Percentiles rank a stretch among this genome's conserved stretches.
Conservation (phyloP, 192 early-diverging fungal genomes). For the Chytriomyces sp. region DNA sequence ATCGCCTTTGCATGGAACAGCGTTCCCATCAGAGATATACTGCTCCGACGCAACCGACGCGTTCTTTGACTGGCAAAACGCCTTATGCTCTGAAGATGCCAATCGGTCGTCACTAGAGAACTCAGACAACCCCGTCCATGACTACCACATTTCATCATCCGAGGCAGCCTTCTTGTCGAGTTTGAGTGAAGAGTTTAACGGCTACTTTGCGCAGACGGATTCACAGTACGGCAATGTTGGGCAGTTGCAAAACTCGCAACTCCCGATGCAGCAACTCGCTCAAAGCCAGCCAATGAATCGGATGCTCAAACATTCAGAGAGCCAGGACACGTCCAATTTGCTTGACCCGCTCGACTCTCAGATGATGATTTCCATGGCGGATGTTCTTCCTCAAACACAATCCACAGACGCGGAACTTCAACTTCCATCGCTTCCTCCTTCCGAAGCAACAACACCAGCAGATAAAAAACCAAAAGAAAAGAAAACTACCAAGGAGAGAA, state of each 20-base stretch:
- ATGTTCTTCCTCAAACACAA: constrained; percentile 18
- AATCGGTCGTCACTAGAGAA: not conserved
- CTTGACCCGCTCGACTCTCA: not conserved
- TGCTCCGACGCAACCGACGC: not conserved
- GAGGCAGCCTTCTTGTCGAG: not conserved
- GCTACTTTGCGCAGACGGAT: constrained; percentile 28
- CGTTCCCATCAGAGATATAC: not conserved
- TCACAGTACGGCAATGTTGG: not conserved
- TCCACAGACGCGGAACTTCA: not conserved
- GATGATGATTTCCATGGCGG: constrained; percentile 31
- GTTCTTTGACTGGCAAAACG: constrained; percentile 3
- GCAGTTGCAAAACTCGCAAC: not conserved
- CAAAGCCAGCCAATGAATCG: not conserved
- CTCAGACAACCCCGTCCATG: not conserved
- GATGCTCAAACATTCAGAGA: not conserved
- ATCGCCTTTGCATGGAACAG: not conserved
- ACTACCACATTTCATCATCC: not conserved
- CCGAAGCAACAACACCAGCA: not conserved
- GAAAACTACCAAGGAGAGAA: not conserved
- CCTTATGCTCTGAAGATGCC: not conserved
- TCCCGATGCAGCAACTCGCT: not conserved
- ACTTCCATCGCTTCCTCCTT: too few species aligned
- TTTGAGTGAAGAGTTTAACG: constrained; percentile 9
- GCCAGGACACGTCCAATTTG: not conserved
- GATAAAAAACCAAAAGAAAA: not conserved